Evolutionary conservation across 257 asterid species (phyloP).

Genomic region (Nicotiana otophora): DNA sequence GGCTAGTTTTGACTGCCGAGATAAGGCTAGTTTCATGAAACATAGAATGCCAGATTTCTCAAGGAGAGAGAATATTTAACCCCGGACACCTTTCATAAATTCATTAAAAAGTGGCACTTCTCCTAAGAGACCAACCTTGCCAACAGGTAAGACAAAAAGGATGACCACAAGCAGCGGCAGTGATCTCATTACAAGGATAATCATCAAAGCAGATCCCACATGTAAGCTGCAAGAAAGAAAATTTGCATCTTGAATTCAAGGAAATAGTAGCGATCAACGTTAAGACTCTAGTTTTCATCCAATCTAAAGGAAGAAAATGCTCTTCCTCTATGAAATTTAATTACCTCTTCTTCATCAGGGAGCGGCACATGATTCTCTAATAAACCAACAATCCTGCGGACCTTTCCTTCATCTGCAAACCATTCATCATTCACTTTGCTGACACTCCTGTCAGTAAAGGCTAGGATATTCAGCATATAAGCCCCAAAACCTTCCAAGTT

Average conservation of each 20-base stretch:
- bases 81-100: neutral
- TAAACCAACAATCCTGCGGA: conserved; percentile 77
- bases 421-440: conserved; percentile 96
- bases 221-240: conserved; percentile 54
- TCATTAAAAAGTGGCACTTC: neutral
- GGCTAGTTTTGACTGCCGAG: neutral
- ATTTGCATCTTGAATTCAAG: neutral
- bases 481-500: neutral
- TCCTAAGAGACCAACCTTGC: conserved; percentile 49
- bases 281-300: neutral
- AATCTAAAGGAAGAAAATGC: neutral
- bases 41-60: neutral
- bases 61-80: neutral
- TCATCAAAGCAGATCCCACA: conserved; percentile 94
- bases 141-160: conserved; percentile 80
- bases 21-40: neutral
- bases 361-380: conserved; percentile 58
- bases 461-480: conserved; percentile 7
- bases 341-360: conserved; percentile 71
- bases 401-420: conserved; percentile 90
- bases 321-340: neutral
- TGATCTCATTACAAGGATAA: conserved; percentile 49
- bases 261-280: neutral
- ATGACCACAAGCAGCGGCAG: conserved; percentile 82
- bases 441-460: conserved; percentile 69